Evolutionary conservation across 2,329 filamentous ascomycete genomes (phyloP).

Genomic region (Claviceps spartinae): DNA sequence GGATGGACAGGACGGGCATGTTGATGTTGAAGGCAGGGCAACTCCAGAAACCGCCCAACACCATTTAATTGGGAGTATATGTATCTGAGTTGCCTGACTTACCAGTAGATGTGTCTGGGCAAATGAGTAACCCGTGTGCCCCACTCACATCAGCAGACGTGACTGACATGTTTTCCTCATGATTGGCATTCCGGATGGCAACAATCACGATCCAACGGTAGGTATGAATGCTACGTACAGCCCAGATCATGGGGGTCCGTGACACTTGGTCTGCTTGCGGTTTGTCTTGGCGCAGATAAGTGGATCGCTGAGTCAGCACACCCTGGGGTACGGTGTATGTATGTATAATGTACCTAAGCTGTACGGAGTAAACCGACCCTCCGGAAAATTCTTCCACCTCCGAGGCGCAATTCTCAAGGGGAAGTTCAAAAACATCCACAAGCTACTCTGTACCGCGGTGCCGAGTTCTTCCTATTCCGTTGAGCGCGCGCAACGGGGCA

Average conservation of each 20-base stretch:
- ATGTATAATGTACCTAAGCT: background rate
- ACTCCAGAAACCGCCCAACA: background rate
- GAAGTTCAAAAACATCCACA: slow-evolving; percentile 20
- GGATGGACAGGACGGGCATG: background rate
- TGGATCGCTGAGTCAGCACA: background rate
- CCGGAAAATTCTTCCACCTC: slow-evolving; percentile 25
- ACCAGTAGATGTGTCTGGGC: background rate
- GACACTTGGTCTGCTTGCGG: background rate
- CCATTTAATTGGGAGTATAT: no score
- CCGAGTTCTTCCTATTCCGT: slow-evolving; percentile 37
- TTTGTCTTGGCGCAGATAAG: background rate
- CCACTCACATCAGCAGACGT: background rate
- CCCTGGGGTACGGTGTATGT: background rate
- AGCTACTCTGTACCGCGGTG: slow-evolving; percentile 14
- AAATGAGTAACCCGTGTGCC: background rate
- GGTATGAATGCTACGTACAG: background rate
- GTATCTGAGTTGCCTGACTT: background rate
- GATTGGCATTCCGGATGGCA: background rate
- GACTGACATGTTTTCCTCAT: background rate
- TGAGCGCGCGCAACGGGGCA: slow-evolving; percentile 19
- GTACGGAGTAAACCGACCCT: background rate
- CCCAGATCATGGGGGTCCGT: background rate
- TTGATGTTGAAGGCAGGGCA: background rate
- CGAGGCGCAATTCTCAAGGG: slow-evolving; percentile 14
- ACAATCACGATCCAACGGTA: background rate